Evolutionary conservation across 2,329 filamentous ascomycete genomes (phyloP), one percentile per base, ranked within the genome.

Genomic region (Chaetomium sp.): DNA sequence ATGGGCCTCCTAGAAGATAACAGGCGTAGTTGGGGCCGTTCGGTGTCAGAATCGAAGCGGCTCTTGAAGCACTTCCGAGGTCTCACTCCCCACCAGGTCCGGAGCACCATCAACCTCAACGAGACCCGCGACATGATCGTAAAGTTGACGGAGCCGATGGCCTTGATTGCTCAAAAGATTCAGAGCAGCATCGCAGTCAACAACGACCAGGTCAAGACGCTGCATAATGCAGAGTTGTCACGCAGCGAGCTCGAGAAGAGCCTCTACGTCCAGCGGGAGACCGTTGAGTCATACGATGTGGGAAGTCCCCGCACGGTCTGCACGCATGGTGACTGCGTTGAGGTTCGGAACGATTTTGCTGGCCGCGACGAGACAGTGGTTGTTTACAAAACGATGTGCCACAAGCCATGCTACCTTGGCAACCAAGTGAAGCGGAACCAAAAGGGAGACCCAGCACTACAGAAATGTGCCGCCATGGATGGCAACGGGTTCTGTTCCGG

Each of bases 51-150:
- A 64, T 70, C 72, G 10, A 62, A 63, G 13, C 72, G 76, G 0
- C 70, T 79, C 0, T 23, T 79, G 3, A 62, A 73, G 1, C 69
- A 77, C 63, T 73, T 79, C 61, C 50, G 68, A 13, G 61, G 59
- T 0, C 64, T 69, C 12, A 50, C 62, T 7, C 76, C 77, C 0
- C 78, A 80, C 65, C 55, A 69, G 3, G 73, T 78, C 25, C 72
- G 72, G 16, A 77, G 70, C 45, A 80, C 78, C 0, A n/a, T 79
- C 21, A 79, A 74, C 56, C 65, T 80, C 16, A 78, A 80, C 60
- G 70, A 74, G 42, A 74, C 76, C 1, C 72, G 78, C 0, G 65
- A 76, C 29, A 42, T 78, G 23, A 78, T 80, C 29, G 61, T 69
- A 1, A 68, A 74, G 61, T 63, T 80, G 53, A 78, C 77, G 0